Base-by-base conservation (phyloP, 352 stramenopile genomes). In the Phytopythium chamaehyphon region DNA sequence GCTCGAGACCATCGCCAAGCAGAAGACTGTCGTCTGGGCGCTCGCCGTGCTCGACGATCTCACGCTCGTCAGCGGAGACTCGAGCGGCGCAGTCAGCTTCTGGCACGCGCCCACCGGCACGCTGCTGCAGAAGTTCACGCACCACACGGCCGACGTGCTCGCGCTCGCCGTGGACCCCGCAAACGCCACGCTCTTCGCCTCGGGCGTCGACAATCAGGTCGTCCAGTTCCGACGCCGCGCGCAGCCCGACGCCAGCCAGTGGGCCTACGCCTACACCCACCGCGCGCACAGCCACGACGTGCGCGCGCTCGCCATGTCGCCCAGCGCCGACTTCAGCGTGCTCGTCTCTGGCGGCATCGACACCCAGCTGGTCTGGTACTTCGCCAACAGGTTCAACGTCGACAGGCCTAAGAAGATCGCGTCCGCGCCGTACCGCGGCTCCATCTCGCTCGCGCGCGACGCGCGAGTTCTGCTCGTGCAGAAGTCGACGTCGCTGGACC, bases 311-410 rank as follows among this genome's bases (percentile, higher is more conserved):
- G 87, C 84, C 26, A 53, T 97, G 14, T 88, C 82, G 23, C 57
- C 64, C 5, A 58, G 59, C 14, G 60, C 47, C 63, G 73, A 77
- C 15, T 38, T 59, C 16, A 61, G 70, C 3, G 61, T 96, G 35
- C 72, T 98, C 24, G 86, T 96, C 16, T 97, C 88, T 14, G 92
- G 87, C 23, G 90, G 94, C 46, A 80, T 98, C 43, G 94, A 98
- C 82, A 98, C 92, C 14, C 93, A 97, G 69, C 60, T 98, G 7
- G 95, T 96, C 42, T 95, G 84, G 61, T 97, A 97, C 69, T 66
- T 73, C 43, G 83, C 86, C 19, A 60, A 74, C 38, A 84, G 76
- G 33, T 98, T 98, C 63, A 76, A 83, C 59, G 78, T 83, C 18
- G 70, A 75, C 53, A 83, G 92, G 1, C 90, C 94, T 7, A 76